These are phyloP conservation scores for Gossypium laxum DNA, from an alignment of 441 rosid genomes.

Conservation along the genomic window DNA sequence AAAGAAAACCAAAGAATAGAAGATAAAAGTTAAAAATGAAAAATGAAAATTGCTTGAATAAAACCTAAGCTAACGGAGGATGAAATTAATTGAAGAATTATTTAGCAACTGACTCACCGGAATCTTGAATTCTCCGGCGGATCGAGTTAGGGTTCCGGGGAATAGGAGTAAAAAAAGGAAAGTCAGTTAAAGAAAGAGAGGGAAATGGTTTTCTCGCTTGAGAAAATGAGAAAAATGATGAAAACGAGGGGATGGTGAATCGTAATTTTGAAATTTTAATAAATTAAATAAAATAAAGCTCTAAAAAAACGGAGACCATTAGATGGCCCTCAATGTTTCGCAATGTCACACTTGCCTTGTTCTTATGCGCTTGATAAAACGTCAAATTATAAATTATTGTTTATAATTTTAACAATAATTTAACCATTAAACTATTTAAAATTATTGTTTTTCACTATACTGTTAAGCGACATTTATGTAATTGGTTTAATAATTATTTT, in stretches of 20 bases:
- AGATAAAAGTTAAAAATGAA: neutral
- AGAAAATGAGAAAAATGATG: constrained; percentile 11
- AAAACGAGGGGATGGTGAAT: constrained; percentile 23
- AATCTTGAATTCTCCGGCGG: constrained; percentile 28
- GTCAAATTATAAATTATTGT: too few species aligned
- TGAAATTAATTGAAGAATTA: constrained; percentile 6
- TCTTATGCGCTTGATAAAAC: too few species aligned
- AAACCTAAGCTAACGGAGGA: neutral
- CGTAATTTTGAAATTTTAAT: neutral
- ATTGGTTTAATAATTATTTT: too few species aligned
- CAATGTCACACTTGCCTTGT: too few species aligned
- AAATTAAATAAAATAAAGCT: neutral
- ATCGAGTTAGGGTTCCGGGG: constrained; percentile 55
- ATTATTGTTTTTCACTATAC: too few species aligned
- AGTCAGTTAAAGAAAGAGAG: neutral
- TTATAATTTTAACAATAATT: too few species aligned
- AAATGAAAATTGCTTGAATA: neutral
- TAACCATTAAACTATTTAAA: too few species aligned
- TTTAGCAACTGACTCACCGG: constrained; percentile 25
- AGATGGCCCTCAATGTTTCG: constrained; percentile 16
- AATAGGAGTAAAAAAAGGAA: constrained; percentile 11
- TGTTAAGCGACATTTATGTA: too few species aligned
- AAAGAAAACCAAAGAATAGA: neutral
- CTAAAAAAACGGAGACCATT: constrained; percentile 16
- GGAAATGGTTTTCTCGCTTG: constrained; percentile 16